Percentiles rank a stretch among this genome's conserved stretches.
Conservation (phyloP, 495 filamentous ascomycete genomes). For the Acidiella bohemica region DNA sequence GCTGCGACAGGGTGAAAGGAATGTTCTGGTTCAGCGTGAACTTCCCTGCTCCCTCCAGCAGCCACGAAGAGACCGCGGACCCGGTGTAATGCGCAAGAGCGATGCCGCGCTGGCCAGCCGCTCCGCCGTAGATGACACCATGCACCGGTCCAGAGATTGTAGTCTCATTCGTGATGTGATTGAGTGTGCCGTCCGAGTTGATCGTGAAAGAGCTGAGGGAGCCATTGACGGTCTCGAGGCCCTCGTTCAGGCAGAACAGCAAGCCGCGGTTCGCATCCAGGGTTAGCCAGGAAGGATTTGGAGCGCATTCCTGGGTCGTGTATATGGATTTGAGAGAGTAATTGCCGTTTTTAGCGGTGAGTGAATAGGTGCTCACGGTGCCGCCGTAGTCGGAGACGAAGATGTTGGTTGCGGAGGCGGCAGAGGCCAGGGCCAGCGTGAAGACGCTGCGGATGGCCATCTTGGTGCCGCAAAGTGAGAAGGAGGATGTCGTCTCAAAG, state of each 20-base stretch:
- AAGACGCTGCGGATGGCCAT: not conserved
- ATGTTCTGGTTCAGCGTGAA: conserved; percentile 22
- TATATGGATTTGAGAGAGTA: conserved; percentile 11
- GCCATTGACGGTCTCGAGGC: conserved; percentile 22
- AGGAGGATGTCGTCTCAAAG: too few relatives aligned
- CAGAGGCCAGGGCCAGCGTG: conserved; percentile 1
- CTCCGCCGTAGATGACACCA: conserved; percentile 24
- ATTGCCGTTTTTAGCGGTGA: conserved; percentile 15
- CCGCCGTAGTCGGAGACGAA: conserved; percentile 23
- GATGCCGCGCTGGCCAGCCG: conserved; percentile 19
- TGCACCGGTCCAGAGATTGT: conserved; percentile 26
- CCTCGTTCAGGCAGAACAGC: conserved; percentile 30
- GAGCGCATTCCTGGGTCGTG: conserved; percentile 18
- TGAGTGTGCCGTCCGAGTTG: conserved; percentile 21
- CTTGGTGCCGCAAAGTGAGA: too few relatives aligned
- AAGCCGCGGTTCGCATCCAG: conserved; percentile 15
- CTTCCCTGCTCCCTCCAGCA: conserved; percentile 13
- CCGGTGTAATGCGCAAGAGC: conserved; percentile 26
- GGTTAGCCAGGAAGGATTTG: conserved; percentile 25
- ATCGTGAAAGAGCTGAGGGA: conserved; percentile 25
- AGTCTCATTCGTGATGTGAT: conserved; percentile 14
- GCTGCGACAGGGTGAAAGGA: conserved; percentile 18
- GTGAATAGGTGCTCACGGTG: conserved; percentile 16
- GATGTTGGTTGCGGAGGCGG: conserved; percentile 20
- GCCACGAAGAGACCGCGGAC: conserved; percentile 15